These are phyloP conservation scores for Zygosaccharomyces rouxii DNA, from an alignment of 805 yeast genomes.

Conservation along the genomic window DNA sequence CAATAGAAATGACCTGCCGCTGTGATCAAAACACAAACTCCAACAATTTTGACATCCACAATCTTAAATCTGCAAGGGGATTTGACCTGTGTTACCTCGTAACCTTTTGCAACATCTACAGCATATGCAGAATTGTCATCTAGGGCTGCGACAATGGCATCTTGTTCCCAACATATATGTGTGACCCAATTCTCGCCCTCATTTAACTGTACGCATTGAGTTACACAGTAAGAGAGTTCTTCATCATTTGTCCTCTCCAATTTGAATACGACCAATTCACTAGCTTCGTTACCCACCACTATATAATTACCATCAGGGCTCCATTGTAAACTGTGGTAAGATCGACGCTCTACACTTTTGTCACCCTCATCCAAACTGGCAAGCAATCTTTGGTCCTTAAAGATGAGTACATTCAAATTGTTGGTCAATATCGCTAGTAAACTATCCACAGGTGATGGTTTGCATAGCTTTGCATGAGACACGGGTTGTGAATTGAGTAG, in stretches of 20 bases:
- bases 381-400: conserved; percentile 11
- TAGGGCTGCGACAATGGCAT: conserved; percentile 14
- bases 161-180: conserved; percentile 15
- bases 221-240: neutral
- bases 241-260: conserved; percentile 2
- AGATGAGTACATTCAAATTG: conserved; percentile 28
- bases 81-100: conserved; percentile 4
- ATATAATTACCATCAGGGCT: conserved; percentile 21
- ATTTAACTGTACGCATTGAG: conserved; percentile 1
- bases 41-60: conserved; percentile 19
- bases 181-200: conserved; percentile 23
- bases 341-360: conserved; percentile 12
- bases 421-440: conserved; percentile 28
- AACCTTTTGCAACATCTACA: conserved; percentile 1
- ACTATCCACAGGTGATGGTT: conserved; percentile 21
- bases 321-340: conserved; percentile 30
- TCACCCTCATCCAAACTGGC: conserved; percentile 23
- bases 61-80: conserved; percentile 20
- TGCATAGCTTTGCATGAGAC: conserved; percentile 20
- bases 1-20: conserved; percentile 16
- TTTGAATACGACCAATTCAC: conserved; percentile 20
- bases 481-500: conserved; percentile 31
- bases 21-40: conserved; percentile 14
- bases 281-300: conserved; percentile 27
- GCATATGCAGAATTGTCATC: conserved; percentile 27